Evolutionary conservation across 371 early-diverging fungal species (phyloP).

Genomic region (Syncephalastrum racemosum): DNA sequence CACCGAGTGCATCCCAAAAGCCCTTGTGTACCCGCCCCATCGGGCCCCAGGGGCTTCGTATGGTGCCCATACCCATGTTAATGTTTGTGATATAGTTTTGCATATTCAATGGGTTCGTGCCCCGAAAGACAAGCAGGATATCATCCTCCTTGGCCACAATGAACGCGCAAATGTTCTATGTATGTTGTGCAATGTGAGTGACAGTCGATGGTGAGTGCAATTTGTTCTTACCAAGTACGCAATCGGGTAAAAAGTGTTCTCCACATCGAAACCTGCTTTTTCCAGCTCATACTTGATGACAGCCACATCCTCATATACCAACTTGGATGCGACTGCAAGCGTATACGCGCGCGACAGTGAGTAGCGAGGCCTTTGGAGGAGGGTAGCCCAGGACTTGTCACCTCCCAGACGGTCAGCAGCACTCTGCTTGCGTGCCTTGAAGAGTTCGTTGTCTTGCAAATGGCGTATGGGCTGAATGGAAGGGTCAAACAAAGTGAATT

Average conservation of each 20-base stretch:
- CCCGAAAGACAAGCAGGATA: slow-evolving; percentile 56
- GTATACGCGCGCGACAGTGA: slow-evolving; percentile 53
- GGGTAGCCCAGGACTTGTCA: not conserved
- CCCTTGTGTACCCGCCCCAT: slow-evolving; percentile 57
- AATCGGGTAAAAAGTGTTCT: slow-evolving; percentile 48
- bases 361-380: slow-evolving; percentile 30
- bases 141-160: slow-evolving; percentile 53
- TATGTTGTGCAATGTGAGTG: not conserved
- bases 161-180: slow-evolving; percentile 55
- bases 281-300: slow-evolving; percentile 55
- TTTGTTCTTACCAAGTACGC: slow-evolving; percentile 48
- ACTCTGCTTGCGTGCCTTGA: not conserved
- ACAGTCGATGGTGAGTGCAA: not conserved
- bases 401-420: slow-evolving; percentile 3
- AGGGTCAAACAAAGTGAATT: slow-evolving; percentile 24
- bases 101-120: slow-evolving; percentile 60
- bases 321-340: slow-evolving; percentile 50
- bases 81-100: slow-evolving; percentile 59
- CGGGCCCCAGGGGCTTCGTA: slow-evolving; percentile 21
- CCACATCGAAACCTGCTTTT: slow-evolving; percentile 51
- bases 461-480: slow-evolving; percentile 9
- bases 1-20: slow-evolving; percentile 57
- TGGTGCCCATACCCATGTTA: slow-evolving; percentile 34
- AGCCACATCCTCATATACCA: slow-evolving; percentile 57
- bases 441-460: slow-evolving; percentile 10